Base-by-base conservation (phyloP, 768 basidiomycete species). In the Suillus lakei region DNA sequence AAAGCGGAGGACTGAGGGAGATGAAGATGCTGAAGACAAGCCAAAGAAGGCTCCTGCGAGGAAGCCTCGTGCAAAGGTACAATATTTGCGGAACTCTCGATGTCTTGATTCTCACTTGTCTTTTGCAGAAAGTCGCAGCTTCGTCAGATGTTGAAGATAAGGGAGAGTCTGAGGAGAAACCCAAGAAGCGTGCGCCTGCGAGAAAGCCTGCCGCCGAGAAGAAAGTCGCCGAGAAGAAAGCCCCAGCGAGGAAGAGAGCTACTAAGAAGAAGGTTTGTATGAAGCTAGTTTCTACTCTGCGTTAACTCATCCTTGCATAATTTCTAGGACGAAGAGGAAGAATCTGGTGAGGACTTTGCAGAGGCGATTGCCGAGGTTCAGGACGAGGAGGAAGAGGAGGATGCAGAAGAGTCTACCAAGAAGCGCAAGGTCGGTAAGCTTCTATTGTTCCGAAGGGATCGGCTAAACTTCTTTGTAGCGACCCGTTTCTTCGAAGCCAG, bases 391-490 rank as follows among this genome's bases (percentile, higher is more conserved):
- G 84, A 82, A 1, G 84, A 82, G 16, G 84, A 86, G 13, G 80
- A 81, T 2, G 77, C 77, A 8, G 66, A 60, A 8, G 80, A 79
- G 10, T 63, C 64, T 12, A 73, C 72, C 71, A 91, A 88, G 81
- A 93, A 93, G 79, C 88, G 90, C 78, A 91, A 92, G 87, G 91
- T 88, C 70, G 26, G 78, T 26, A 21, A 10, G 0, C 15, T 51
- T 4, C 15, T 55, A 44, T 51, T 23, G 32, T 34, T 55, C 43
- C 43, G 4, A 51, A 38, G 12, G 63, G 64, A 63, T 64, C 73
- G 38, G 50, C 23, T 58, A 53, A 34, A 61, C 18, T 36, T 53
- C 51, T 26, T 56, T 32, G 28, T 66, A 86, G 84, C 81, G 81
- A 63, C 78, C 83, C 5, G 74, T 76, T 13, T 68, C 81, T 39